Conservation (phyloP, 2,329 filamentous ascomycete species). For the Trichoderma pleuroti region DNA sequence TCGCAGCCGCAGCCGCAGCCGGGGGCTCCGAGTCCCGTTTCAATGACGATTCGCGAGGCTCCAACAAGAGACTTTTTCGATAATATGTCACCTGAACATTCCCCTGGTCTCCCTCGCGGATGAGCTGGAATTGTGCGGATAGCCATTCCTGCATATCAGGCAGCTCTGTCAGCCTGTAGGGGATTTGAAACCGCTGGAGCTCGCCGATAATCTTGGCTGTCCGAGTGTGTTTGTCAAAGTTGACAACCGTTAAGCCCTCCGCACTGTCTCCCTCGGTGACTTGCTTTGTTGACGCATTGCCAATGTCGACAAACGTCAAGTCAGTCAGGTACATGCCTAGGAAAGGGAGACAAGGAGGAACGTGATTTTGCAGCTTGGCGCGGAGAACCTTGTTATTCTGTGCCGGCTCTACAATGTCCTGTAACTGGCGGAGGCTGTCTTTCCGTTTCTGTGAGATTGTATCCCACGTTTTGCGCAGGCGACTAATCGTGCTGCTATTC, state of each 20-base stretch:
- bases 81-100: conserved; percentile 65
- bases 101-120: conserved; percentile 57
- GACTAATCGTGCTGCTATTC: conserved; percentile 85
- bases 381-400: conserved; percentile 89
- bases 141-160: conserved; percentile 94
- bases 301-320: conserved; percentile 91
- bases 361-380: conserved; percentile 75
- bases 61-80: conserved; percentile 77
- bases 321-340: conserved; percentile 96
- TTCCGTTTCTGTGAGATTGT: conserved; percentile 79
- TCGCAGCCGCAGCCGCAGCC: conserved; percentile 30
- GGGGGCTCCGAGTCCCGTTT: conserved; percentile 34
- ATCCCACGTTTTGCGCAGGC: conserved; percentile 90
- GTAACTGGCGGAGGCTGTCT: conserved; percentile 71
- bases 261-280: conserved; percentile 63
- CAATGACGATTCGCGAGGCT: conserved; percentile 60
- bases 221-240: conserved; percentile 95
- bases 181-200: conserved; percentile 92
- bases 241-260: conserved; percentile 75
- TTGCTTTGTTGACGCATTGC: conserved; percentile 81
- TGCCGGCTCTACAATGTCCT: conserved; percentile 80
- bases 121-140: conserved; percentile 71
- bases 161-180: conserved; percentile 78
- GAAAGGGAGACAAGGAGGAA: conserved; percentile 91
- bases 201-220: conserved; percentile 95